Base-by-base conservation (phyloP, 2,329 filamentous ascomycete genomes). In the Cladobotryum protrusum region DNA sequence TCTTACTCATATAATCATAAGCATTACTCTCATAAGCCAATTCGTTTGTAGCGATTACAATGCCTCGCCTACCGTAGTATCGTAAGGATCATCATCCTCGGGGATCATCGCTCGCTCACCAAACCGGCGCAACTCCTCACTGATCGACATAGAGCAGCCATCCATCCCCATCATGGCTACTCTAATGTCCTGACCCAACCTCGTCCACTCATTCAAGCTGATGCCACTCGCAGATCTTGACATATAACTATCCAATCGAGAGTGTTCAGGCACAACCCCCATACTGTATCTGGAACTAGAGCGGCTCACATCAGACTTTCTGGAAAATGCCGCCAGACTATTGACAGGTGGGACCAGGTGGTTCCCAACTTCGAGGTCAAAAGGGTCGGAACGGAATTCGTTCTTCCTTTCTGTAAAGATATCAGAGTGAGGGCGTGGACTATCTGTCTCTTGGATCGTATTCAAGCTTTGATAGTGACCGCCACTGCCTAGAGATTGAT, bases 361-460 rank as follows among this genome's bases (percentile, higher is more conserved):
- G 34, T 54, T 54, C 46, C 64, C 61, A 12, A 68, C 55, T 60
- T 85, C 81, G n/a, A 85, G 70, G 56, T 85, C 82, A 58, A 85
- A 85, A 2, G 80, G 81, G 55, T 85, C 81, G 2, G 80, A 83
- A 41, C 80, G 77, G 61, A 82, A 80, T 59, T 79, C 81, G 58
- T 76, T 76, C 49, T 76, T 73, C 14, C 70, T 66, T 5, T 67
- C 72, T 29, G 41, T 70, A 71, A 41, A 74, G 70, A n/a, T 70
- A 73, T 33, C 41, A 8, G 51, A 57, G 33, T 48, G 47, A 18
- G 47, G 71, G 54, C 14, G 72, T 71, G 45, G 66, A 67, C 56
- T 59, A 58, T 54, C 63, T 66, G 54, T 55, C 62, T 41, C 37
- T 19, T 41, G 37, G 12, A 41, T 41, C 8, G 15, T 17, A 50